Evolutionary conservation across 106 monocot species (phyloP).

Genomic region (Dendrobium catenatum): DNA sequence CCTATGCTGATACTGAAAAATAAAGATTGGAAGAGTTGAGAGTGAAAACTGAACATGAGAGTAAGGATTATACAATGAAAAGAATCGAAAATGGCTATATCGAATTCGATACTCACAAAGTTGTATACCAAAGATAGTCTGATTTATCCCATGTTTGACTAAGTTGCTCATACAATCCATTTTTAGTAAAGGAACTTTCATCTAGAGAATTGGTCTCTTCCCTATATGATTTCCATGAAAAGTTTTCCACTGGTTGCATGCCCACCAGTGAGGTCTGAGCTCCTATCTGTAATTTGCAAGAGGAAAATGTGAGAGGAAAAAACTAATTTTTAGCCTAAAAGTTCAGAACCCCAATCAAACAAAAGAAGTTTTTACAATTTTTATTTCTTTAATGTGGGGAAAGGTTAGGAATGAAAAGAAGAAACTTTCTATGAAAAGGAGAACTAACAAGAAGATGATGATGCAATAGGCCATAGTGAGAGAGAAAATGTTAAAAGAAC

Average conservation of each 20-base stretch:
- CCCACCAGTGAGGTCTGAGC: slow-evolving; percentile 44
- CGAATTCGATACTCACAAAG: slow-evolving; percentile 50
- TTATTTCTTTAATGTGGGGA: too few relatives aligned
- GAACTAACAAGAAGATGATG: neutral
- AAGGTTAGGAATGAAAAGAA: neutral
- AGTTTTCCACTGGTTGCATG: slow-evolving; percentile 47
- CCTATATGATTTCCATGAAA: slow-evolving; percentile 57
- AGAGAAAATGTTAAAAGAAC: neutral
- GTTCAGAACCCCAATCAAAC: too few relatives aligned
- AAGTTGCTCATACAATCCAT: slow-evolving; percentile 71
- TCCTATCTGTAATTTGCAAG: slow-evolving; percentile 38
- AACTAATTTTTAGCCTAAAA: neutral
- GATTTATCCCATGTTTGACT: slow-evolving; percentile 78
- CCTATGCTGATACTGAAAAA: slow-evolving; percentile 43
- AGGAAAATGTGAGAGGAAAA: neutral
- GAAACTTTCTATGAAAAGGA: neutral
- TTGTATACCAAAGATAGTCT: slow-evolving; percentile 94
- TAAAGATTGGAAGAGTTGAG: neutral
- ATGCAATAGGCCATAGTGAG: neutral
- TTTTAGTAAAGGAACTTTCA: slow-evolving; percentile 50
- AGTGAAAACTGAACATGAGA: neutral
- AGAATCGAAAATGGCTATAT: neutral
- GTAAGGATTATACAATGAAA: neutral
- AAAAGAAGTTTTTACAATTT: too few relatives aligned
- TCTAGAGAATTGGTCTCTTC: slow-evolving; percentile 40